Evolutionary conservation across 2,329 filamentous ascomycete species (phyloP).

Genomic region (Fusarium verrucosum): DNA sequence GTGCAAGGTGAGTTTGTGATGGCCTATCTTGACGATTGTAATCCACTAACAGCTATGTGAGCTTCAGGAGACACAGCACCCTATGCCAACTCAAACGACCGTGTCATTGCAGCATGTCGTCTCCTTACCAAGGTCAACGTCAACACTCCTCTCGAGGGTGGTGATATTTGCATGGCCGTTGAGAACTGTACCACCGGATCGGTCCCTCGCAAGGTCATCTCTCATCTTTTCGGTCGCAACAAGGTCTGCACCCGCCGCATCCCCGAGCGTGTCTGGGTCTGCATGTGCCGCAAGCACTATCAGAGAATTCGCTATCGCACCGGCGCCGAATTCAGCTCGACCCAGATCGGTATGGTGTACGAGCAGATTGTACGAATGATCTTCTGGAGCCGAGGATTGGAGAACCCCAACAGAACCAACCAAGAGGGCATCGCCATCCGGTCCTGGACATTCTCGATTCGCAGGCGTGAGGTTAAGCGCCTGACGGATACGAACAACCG

Average conservation of each 20-base stretch:
- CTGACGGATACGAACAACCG: constrained; percentile 50
- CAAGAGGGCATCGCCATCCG: constrained; percentile 48
- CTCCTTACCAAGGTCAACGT: constrained; percentile 26
- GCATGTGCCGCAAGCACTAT: constrained; percentile 84
- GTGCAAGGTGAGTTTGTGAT: constrained; percentile 17
- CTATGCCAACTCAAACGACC: constrained; percentile 26
- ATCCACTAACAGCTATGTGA: constrained; percentile 8
- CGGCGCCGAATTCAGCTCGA: constrained; percentile 65
- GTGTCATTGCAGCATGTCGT: constrained; percentile 35
- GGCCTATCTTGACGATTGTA: neutral
- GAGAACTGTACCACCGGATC: constrained; percentile 67
- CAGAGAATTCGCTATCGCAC: constrained; percentile 79
- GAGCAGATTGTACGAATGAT: constrained; percentile 70
- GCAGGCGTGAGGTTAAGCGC: constrained; percentile 71
- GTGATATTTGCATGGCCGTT: constrained; percentile 63
- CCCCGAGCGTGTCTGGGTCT: constrained; percentile 75
- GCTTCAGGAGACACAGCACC: neutral
- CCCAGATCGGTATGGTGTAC: constrained; percentile 71
- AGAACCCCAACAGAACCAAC: constrained; percentile 42
- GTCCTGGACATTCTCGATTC: constrained; percentile 68
- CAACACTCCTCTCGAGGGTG: constrained; percentile 36
- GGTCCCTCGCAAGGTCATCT: constrained; percentile 77
- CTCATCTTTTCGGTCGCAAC: constrained; percentile 84
- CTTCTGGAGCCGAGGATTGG: constrained; percentile 67
- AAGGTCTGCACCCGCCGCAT: constrained; percentile 79